Base-by-base conservation (phyloP, 2,329 filamentous ascomycete species). In the Hypoxylon sp. region DNA sequence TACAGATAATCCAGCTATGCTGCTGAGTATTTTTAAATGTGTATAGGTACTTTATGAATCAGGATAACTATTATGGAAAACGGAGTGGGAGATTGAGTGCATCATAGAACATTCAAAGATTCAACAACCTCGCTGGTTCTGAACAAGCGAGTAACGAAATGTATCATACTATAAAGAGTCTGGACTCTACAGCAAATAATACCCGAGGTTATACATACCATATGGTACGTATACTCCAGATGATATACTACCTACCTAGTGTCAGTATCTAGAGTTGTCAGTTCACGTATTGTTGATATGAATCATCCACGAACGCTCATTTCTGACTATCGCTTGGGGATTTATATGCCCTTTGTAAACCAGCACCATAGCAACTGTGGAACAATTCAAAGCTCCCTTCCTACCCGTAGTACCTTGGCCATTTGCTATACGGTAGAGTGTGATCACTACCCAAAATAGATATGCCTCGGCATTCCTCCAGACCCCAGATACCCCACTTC, bases 401-500 rank as follows among this genome's bases (percentile, higher is more conserved):
- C 31, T 44, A 22, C 19, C 19, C 19, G 19, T 22, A 17, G 6
- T 9, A 46, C 10, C 42, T 37, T 22, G 31, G n/a, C 10, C 44
- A 11, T 24, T 19, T 24, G 13, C 35, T n/a, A 31, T 6, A 31
- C 5, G 3, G 5, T 4, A 6, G 6, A 31, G 29, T 31, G n/a
- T 29, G 31, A 37, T 37, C 37, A 29, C 31, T 53, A 8, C 67
- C 59, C 22, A 59, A 67, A 64, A 58, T 53, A 58, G 67, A 55
- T 31, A 54, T 76, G 71, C 76, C 75, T 77, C 72, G 76, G 76
- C 66, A 73, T 72, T 48, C 67, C 70, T 71, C 67, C 29, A 35
- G 66, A 74, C 71, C 65, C 68, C 70, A 67, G 60, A 65, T 52
- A 39, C 73, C 73, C 73, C 71, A 67, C 70, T 52, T 63, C 24